Base-by-base conservation (phyloP, 768 basidiomycete species). In the Nidularia pulvinata region DNA sequence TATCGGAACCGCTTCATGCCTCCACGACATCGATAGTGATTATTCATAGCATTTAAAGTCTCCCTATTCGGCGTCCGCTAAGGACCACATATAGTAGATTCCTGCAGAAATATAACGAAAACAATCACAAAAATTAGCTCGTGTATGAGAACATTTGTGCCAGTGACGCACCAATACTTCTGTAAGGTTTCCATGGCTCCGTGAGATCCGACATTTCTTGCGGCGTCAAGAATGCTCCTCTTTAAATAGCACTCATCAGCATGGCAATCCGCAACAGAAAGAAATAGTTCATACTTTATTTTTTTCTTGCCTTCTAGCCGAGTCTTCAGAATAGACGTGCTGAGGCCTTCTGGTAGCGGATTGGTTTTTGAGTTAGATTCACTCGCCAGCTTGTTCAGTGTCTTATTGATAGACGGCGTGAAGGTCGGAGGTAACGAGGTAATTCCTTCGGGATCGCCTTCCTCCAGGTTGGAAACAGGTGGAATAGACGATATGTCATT, bases 51-150 rank as follows among this genome's bases (percentile, higher is more conserved):
- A 25, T 25, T 25, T 25, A 25, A 25, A 25, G 25, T 25, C 25
- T 4, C 25, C 4, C 25, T 25, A 25, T 25, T 65, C 60, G 32
- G 64, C 68, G 54, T 84, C 82, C 7, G 84, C 82, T 52, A 92
- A 73, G 2, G 88, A 81, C 92, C 92, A 95, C 90, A 93, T 93
- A 69, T 91, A 93, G 68, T 88, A 93, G 22, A 91, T 88, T 49
- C 81, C 88, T 89, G 57, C 34, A 46, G 13, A 9, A 14, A 14
- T 25, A 4, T 4, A 25, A 25, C 25, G 25, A 25, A 25, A 25
- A 14, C 43, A 30, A 14, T 36, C n/a, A 9, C 5, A 52, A n/a
- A 11, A 33, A 45, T 45, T 45, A 49, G 49, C 14, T 54, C 14
- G 2, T 30, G 10, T 30, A 32, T 54, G 34, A 57, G 43, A 16